phyloP scores from a whole-genome alignment of 2,329 filamentous ascomycete species.

The Fusarium domesticum region DNA sequence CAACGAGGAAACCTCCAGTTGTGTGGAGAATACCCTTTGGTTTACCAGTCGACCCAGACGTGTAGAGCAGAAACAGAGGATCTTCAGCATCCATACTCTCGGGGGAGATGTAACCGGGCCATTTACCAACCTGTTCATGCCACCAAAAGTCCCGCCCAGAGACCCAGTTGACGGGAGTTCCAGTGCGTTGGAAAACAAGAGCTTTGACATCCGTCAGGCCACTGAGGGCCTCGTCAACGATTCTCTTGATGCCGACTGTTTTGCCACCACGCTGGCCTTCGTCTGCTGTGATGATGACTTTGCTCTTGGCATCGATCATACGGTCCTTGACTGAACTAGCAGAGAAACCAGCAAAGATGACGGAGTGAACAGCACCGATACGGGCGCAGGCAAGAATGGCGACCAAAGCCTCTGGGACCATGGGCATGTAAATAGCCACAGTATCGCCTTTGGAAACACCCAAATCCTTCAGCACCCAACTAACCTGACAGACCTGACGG shows the following conservation, averaged over 20 bases:
- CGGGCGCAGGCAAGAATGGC: slow-evolving; percentile 74
- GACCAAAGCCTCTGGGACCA: slow-evolving; percentile 91
- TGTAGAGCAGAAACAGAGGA: slow-evolving; percentile 91
- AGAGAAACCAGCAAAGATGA: slow-evolving; percentile 93
- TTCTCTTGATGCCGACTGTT: slow-evolving; percentile 90
- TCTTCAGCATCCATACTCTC: slow-evolving; percentile 86
- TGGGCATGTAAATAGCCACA: slow-evolving; percentile 90
- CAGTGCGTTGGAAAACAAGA: slow-evolving; percentile 86
- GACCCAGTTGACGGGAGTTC: slow-evolving; percentile 81
- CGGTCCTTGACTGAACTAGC: slow-evolving; percentile 88
- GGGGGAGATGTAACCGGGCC: slow-evolving; percentile 80
- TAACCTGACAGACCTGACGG: slow-evolving; percentile 77
- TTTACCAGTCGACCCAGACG: slow-evolving; percentile 91
- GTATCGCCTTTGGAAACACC: slow-evolving; percentile 93
- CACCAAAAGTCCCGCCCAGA: slow-evolving; percentile 85
- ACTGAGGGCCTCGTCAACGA: slow-evolving; percentile 86
- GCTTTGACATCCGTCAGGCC: slow-evolving; percentile 76
- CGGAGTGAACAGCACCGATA: slow-evolving; percentile 89
- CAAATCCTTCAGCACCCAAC: slow-evolving; percentile 82
- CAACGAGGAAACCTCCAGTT: slow-evolving; percentile 82
- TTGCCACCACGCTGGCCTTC: slow-evolving; percentile 94
- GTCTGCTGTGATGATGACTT: slow-evolving; percentile 87
- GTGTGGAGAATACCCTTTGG: slow-evolving; percentile 96
- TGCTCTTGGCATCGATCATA: slow-evolving; percentile 80
- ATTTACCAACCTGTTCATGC: slow-evolving; percentile 93